Evolutionary conservation across 176 grass and related monocot species (phyloP).

Genomic region (Oryza punctata): DNA sequence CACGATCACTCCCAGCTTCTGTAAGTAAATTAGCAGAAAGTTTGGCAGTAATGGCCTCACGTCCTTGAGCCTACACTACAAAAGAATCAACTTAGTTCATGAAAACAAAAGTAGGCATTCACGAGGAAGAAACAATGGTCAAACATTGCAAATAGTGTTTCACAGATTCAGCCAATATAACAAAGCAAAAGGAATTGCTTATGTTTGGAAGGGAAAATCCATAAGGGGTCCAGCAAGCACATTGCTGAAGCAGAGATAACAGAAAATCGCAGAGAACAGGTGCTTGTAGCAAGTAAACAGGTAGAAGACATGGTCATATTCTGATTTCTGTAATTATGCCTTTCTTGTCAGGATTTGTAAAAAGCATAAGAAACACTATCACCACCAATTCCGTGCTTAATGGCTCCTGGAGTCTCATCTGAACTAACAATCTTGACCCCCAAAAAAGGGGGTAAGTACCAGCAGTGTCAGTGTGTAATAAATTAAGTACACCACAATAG

Average conservation of each 20-base stretch:
- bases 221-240: background rate
- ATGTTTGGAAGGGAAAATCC: background rate
- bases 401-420: background rate
- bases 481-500: background rate
- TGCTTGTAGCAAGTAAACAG: background rate
- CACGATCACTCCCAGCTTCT: conserved; percentile 87
- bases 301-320: background rate
- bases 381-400: background rate
- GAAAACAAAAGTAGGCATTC: conserved; percentile 15
- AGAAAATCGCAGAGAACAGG: background rate
- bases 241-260: background rate
- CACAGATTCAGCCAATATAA: background rate
- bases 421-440: background rate
- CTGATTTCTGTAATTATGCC: background rate
- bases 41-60: conserved; percentile 92
- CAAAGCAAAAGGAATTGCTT: background rate
- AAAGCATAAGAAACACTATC: background rate
- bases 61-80: conserved; percentile 77
- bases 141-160: background rate
- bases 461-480: background rate
- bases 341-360: background rate
- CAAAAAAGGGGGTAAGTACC: background rate
- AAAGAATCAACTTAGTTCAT: conserved; percentile 8
- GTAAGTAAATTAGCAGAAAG: conserved; percentile 95
- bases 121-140: background rate